A percentile compares a stretch with the other conserved stretches of the same genome.
phyloP scores from a whole-genome alignment of 83 land plant genomes.

The Thuja plicata region DNA sequence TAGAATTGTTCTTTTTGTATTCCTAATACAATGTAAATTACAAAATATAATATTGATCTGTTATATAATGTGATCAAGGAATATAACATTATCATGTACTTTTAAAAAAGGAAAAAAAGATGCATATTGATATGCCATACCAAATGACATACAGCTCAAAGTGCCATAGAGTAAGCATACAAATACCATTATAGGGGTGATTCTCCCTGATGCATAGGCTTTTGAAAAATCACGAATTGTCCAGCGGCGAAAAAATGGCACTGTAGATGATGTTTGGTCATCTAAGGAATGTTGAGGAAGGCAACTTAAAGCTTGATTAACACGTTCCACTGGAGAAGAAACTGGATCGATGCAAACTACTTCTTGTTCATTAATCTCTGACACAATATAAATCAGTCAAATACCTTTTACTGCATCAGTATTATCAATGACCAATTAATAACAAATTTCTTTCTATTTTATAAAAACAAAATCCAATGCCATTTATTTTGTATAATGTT shows the following conservation, averaged over 20 bases:
- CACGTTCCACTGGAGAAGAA: conserved; percentile 47
- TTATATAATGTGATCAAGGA: neutral
- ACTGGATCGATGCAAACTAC: conserved; percentile 29
- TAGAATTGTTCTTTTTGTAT: neutral
- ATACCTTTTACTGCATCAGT: neutral
- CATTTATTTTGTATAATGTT: neutral
- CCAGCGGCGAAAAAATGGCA: conserved; percentile 58
- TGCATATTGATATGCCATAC: neutral
- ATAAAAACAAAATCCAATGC: neutral
- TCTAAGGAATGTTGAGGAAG: conserved; percentile 33
- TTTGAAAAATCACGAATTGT: conserved; percentile 73
- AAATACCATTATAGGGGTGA: conserved; percentile 61
- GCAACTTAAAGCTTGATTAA: conserved; percentile 47
- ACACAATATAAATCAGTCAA: conserved; percentile 4
- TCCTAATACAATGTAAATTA: neutral
- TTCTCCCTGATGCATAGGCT: conserved; percentile 60
- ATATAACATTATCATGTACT: neutral
- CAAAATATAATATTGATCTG: neutral
- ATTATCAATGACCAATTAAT: neutral
- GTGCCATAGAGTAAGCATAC: neutral
- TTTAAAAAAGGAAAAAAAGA: neutral
- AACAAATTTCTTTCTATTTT: neutral
- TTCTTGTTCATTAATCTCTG: conserved; percentile 42
- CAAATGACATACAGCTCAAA: neutral
- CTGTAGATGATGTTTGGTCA: neutral